These are phyloP conservation scores for Ophiostoma tasmaniense DNA, from an alignment of 2,329 filamentous ascomycete species.

Conservation along the genomic window DNA sequence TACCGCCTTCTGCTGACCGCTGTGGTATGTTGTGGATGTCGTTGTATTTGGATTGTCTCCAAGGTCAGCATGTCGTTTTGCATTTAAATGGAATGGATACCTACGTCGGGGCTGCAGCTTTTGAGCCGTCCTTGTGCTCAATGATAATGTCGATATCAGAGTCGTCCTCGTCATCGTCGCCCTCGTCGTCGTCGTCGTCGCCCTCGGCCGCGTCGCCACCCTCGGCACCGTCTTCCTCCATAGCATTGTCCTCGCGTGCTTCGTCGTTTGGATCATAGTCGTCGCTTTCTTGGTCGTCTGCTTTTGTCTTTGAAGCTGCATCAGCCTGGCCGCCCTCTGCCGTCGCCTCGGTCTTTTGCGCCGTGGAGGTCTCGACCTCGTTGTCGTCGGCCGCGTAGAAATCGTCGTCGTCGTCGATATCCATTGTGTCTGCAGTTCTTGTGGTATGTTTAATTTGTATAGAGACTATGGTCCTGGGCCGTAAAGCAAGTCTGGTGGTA, in stretches of 20 bases:
- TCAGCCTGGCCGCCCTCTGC: background rate
- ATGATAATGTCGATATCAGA: constrained; percentile 60
- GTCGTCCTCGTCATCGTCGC: constrained; percentile 39
- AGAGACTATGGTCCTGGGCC: too few relatives aligned
- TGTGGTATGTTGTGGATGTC: constrained; percentile 59
- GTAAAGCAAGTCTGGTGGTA: background rate
- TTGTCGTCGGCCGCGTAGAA: constrained; percentile 56
- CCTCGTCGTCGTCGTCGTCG: constrained; percentile 38
- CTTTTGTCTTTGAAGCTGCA: constrained; percentile 27
- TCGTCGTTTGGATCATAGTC: constrained; percentile 52
- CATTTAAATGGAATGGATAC: constrained; percentile 23
- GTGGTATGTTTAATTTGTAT: background rate
- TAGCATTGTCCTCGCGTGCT: constrained; percentile 47
- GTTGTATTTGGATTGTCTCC: constrained; percentile 54
- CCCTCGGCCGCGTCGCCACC: constrained; percentile 56
- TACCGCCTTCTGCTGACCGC: constrained; percentile 45
- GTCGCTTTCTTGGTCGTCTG: constrained; percentile 38
- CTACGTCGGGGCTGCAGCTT: constrained; percentile 50
- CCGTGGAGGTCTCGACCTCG: constrained; percentile 26
- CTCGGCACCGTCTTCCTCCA: constrained; percentile 44
- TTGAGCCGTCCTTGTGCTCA: constrained; percentile 56
- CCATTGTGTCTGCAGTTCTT: constrained; percentile 37
- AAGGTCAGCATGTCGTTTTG: background rate
- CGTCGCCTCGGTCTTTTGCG: constrained; percentile 22
- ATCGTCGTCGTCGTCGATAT: constrained; percentile 60